Conservation (phyloP, 2,329 filamentous ascomycete species). For the Botryotinia convoluta region DNA sequence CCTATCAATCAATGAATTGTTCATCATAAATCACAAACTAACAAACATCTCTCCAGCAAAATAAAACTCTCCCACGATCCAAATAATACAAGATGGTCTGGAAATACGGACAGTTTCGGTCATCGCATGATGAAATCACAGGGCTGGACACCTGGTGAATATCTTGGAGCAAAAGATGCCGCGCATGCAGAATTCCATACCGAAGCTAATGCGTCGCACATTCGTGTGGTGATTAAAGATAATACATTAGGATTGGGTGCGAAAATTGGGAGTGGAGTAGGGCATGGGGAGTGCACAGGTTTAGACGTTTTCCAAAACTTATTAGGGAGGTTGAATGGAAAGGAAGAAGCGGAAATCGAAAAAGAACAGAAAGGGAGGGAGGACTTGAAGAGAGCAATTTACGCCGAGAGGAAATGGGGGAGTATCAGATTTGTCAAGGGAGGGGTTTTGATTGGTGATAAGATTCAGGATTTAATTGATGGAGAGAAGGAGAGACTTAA, state of each 20-base stretch:
- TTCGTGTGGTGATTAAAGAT: constrained; percentile 82
- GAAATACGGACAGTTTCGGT: constrained; percentile 78
- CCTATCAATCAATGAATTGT: constrained; percentile 21
- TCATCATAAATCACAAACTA: constrained; percentile 14
- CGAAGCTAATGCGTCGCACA: constrained; percentile 77
- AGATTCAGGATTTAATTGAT: constrained; percentile 49
- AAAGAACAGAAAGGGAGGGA: constrained; percentile 66
- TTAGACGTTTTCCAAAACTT: constrained; percentile 84
- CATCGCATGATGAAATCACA: constrained; percentile 85
- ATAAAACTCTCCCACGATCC: constrained; percentile 82
- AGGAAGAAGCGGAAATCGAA: constrained; percentile 68
- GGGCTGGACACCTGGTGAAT: constrained; percentile 85
- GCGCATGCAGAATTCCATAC: constrained; percentile 74
- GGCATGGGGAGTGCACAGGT: constrained; percentile 73
- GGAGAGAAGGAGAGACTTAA: constrained; percentile 38
- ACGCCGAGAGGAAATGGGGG: constrained; percentile 73
- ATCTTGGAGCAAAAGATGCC: constrained; percentile 74
- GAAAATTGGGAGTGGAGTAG: constrained; percentile 64
- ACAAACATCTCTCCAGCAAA: constrained; percentile 46
- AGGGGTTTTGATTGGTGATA: constrained; percentile 64
- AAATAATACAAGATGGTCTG: constrained; percentile 92
- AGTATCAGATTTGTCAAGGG: constrained; percentile 82
- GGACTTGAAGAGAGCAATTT: constrained; percentile 69
- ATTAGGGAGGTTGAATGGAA: constrained; percentile 85
- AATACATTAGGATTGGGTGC: constrained; percentile 89